phyloP scores from a whole-genome alignment of 805 yeast genomes.

The Candida adriatica region DNA sequence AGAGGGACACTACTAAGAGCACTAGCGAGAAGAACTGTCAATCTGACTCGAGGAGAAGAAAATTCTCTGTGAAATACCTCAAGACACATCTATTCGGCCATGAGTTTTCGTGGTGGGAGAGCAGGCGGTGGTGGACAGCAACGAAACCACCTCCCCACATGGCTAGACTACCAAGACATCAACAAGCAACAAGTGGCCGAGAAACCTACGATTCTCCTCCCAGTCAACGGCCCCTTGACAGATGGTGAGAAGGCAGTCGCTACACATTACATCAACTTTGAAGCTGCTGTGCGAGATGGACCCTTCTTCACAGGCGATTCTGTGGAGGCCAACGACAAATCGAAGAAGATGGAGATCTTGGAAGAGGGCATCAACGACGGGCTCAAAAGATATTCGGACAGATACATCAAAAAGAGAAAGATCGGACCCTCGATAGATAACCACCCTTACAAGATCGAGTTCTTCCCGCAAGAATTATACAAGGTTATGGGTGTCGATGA shows the following conservation, averaged over 20 bases:
- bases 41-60: too few relatives aligned
- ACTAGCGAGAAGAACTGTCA: too few relatives aligned
- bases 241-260: conserved; percentile 45
- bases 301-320: conserved; percentile 60
- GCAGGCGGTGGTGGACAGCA: conserved; percentile 35
- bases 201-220: conserved; percentile 38
- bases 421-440: conserved; percentile 69
- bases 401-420: conserved; percentile 62
- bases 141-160: conserved; percentile 52
- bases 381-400: conserved; percentile 75
- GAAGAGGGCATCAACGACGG: conserved; percentile 54
- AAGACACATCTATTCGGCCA: too few relatives aligned
- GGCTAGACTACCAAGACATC: conserved; percentile 61
- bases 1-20: too few relatives aligned
- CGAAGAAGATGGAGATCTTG: conserved; percentile 25
- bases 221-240: conserved; percentile 56
- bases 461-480: conserved; percentile 76
- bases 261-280: conserved; percentile 47
- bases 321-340: conserved; percentile 23
- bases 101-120: conserved; percentile 50
- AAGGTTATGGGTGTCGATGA: conserved; percentile 60
- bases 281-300: conserved; percentile 51
- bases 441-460: conserved; percentile 63
- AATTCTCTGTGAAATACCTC: too few relatives aligned
- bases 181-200: conserved; percentile 30